Percentiles rank a stretch among this genome's conserved stretches.
phyloP scores from a whole-genome alignment of 768 basidiomycete species.

The Dioszegia aurantiaca region DNA sequence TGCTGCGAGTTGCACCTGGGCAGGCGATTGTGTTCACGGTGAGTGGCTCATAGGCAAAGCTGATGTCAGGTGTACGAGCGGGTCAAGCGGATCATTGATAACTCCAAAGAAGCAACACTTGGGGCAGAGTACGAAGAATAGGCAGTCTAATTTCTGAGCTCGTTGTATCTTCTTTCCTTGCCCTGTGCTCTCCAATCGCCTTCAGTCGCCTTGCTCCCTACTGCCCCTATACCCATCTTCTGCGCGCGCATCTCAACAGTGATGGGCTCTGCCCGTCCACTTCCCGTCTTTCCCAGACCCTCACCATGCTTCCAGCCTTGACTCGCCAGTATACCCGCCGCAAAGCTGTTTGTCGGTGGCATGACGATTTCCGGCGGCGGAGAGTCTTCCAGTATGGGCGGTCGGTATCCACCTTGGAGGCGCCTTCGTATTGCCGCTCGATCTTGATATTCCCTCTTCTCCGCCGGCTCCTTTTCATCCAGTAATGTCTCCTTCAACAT shows the following conservation, averaged over 20 bases:
- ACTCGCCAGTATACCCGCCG: conserved; percentile 20
- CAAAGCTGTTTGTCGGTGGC: conserved; percentile 16
- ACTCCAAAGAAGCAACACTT: conserved; percentile 51
- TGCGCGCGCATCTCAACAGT: conserved; percentile 29
- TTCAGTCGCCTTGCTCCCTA: conserved; percentile 19
- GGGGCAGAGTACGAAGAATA: conserved; percentile 35
- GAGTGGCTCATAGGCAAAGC: conserved; percentile 10
- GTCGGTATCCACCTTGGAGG: conserved; percentile 23
- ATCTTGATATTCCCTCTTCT: conserved; percentile 32
- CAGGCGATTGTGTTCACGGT: conserved; percentile 89
- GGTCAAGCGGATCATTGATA: conserved; percentile 72
- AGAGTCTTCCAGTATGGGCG: conserved; percentile 10
- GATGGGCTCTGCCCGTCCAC: conserved; percentile 31
- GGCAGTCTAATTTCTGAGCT: conserved; percentile 11
- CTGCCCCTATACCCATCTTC: conserved; percentile 34
- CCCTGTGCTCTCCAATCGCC: conserved; percentile 38
- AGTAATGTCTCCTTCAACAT: conserved; percentile 26
- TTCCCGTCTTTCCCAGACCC: conserved; percentile 32
- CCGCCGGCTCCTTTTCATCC: background rate
- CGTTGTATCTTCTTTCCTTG: conserved; percentile 32
- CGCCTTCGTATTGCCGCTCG: conserved; percentile 38
- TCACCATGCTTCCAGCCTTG: conserved; percentile 42
- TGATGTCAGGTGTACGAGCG: conserved; percentile 70
- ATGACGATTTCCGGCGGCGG: background rate
- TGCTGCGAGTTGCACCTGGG: conserved; percentile 92